Evolutionary conservation across 2,329 filamentous ascomycete species (phyloP).

Genomic region (Mycocentrospora acerina): DNA sequence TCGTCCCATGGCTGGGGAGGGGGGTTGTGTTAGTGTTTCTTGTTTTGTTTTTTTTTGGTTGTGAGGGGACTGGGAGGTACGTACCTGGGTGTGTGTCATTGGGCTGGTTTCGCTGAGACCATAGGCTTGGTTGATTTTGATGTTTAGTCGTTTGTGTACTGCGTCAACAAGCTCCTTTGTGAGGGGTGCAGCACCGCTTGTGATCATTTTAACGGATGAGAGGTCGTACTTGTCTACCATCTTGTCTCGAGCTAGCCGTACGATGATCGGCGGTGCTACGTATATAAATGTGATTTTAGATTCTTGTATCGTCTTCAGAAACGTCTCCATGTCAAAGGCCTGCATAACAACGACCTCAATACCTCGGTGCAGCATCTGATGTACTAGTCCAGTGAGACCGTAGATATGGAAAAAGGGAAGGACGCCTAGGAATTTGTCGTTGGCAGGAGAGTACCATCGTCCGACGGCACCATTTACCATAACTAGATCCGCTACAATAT

Average conservation of each 20-base stretch:
- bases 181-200: constrained; percentile 81
- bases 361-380: constrained; percentile 67
- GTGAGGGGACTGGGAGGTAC: not conserved
- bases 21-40: not conserved
- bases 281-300: constrained; percentile 74
- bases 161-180: constrained; percentile 75
- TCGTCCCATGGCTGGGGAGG: constrained; percentile 21
- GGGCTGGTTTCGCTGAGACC: constrained; percentile 28
- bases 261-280: constrained; percentile 79
- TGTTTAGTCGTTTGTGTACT: constrained; percentile 68
- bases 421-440: constrained; percentile 72
- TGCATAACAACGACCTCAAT: constrained; percentile 69
- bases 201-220: constrained; percentile 74
- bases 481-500: constrained; percentile 66
- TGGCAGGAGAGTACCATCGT: constrained; percentile 67
- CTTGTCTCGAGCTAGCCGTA: constrained; percentile 76
- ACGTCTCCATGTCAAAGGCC: constrained; percentile 77
- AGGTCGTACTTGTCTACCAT: constrained; percentile 78
- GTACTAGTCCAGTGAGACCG: constrained; percentile 71
- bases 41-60: too few species aligned
- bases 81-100: constrained; percentile 27
- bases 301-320: constrained; percentile 73
- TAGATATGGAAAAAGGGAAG: constrained; percentile 93
- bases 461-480: constrained; percentile 82
- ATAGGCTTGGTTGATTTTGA: constrained; percentile 29